Evolutionary conservation across 305 asterid species (phyloP).

Genomic region (Coffea humblotiana): DNA sequence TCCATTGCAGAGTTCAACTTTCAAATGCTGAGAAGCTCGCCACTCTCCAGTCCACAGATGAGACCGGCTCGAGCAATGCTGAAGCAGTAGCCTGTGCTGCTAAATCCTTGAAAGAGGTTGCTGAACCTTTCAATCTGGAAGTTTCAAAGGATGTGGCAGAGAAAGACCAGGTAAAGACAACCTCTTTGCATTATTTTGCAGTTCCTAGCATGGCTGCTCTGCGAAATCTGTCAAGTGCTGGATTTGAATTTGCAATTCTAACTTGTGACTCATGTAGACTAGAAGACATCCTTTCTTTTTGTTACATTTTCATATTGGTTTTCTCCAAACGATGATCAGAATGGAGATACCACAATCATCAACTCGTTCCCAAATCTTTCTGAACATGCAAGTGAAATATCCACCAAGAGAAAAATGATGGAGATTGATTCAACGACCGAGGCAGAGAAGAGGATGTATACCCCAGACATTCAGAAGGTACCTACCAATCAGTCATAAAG

Average conservation of each 20-base stretch:
- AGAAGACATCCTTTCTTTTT: not conserved
- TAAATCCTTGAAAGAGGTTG: too few relatives aligned
- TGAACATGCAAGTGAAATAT: constrained; percentile 9
- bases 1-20: too few relatives aligned
- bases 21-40: too few relatives aligned
- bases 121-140: too few relatives aligned
- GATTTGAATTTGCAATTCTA: too few relatives aligned
- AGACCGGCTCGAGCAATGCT: too few relatives aligned
- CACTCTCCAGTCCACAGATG: too few relatives aligned
- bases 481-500: constrained; percentile 11
- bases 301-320: not conserved
- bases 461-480: constrained; percentile 23
- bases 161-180: too few relatives aligned
- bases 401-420: constrained; percentile 18
- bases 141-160: too few relatives aligned
- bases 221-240: too few relatives aligned
- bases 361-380: constrained; percentile 18
- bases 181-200: not conserved
- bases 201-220: not conserved
- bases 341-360: constrained; percentile 15
- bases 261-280: not conserved
- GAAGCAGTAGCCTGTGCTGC: too few relatives aligned
- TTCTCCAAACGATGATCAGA: constrained; percentile 23
- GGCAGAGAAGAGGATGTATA: not conserved
- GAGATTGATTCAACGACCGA: not conserved